Evolutionary conservation across 257 asterid species (phyloP).

Genomic region (Solanum chiquidenum): DNA sequence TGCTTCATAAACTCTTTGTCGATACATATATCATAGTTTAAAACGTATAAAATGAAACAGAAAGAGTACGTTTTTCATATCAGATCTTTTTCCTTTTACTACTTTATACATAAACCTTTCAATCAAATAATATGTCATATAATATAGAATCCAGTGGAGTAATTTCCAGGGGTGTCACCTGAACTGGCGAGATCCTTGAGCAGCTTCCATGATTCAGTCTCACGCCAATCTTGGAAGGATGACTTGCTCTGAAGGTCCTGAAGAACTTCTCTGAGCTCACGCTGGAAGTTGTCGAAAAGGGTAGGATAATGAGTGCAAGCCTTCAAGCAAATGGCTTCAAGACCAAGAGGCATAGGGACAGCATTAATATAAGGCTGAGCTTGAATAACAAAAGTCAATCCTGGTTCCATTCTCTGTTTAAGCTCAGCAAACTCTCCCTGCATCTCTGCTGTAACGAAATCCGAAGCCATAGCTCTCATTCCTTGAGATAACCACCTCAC

Average conservation of each 20-base stretch:
- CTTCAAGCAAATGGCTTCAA: slow-evolving; percentile 77
- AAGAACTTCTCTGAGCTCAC: slow-evolving; percentile 83
- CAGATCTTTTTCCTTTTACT: background rate
- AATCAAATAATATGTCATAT: background rate
- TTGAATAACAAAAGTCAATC: slow-evolving; percentile 74
- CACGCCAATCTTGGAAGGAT: slow-evolving; percentile 54
- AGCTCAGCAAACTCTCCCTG: slow-evolving; percentile 64
- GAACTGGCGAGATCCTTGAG: slow-evolving; percentile 80
- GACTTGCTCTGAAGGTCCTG: slow-evolving; percentile 50
- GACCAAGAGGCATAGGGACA: slow-evolving; percentile 82
- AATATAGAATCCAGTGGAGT: background rate
- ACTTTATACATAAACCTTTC: background rate
- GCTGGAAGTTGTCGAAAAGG: slow-evolving; percentile 88
- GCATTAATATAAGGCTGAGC: slow-evolving; percentile 91
- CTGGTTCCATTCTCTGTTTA: slow-evolving; percentile 69
- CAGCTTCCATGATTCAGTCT: slow-evolving; percentile 80
- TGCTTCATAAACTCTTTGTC: background rate
- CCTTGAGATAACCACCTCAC: slow-evolving; percentile 78
- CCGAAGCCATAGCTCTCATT: slow-evolving; percentile 84
- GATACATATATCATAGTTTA: background rate
- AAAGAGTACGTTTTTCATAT: background rate
- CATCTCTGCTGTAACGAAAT: slow-evolving; percentile 55
- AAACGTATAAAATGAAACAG: background rate
- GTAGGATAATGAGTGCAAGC: slow-evolving; percentile 93
- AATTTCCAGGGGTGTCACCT: slow-evolving; percentile 23